These are phyloP conservation scores for Ogataea pini DNA, from an alignment of 805 yeast species.

Conservation along the genomic window DNA sequence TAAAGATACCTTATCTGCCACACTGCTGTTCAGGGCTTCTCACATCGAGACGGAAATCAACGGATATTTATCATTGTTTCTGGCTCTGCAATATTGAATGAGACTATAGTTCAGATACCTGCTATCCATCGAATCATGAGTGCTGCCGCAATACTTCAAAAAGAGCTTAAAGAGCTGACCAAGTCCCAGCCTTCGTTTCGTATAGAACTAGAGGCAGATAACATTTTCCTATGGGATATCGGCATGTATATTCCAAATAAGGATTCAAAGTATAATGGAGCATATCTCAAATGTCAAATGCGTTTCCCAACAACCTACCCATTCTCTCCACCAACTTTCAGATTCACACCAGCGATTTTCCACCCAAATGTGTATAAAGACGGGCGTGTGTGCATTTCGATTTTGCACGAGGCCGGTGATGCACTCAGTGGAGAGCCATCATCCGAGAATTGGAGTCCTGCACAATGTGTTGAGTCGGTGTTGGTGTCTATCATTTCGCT, in stretches of 20 bases:
- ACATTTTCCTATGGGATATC: slow-evolving; percentile 70
- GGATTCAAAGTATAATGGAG: slow-evolving; percentile 91
- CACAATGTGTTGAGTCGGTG: slow-evolving; percentile 89
- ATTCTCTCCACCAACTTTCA: slow-evolving; percentile 86
- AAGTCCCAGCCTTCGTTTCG: slow-evolving; percentile 36
- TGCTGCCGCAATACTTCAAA: slow-evolving; percentile 37
- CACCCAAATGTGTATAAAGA: slow-evolving; percentile 96
- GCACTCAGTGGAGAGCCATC: slow-evolving; percentile 89
- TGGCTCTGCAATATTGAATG: neutral
- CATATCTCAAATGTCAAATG: slow-evolving; percentile 93
- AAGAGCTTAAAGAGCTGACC: slow-evolving; percentile 34
- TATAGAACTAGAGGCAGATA: slow-evolving; percentile 50
- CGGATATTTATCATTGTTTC: neutral
- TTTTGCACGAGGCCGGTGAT: slow-evolving; percentile 89
- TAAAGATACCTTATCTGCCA: no score
- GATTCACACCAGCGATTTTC: slow-evolving; percentile 89
- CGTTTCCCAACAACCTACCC: slow-evolving; percentile 91
- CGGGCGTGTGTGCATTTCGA: slow-evolving; percentile 90
- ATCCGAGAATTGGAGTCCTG: slow-evolving; percentile 92
- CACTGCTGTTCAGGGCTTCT: no score
- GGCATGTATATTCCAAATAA: slow-evolving; percentile 90
- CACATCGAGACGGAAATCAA: neutral
- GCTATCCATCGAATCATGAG: slow-evolving; percentile 26
- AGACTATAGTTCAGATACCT: slow-evolving; percentile 1
- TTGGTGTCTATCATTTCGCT: slow-evolving; percentile 87